Evolutionary conservation across 1,139 yeast species (phyloP).

Genomic region (Hyphopichia burtonii): DNA sequence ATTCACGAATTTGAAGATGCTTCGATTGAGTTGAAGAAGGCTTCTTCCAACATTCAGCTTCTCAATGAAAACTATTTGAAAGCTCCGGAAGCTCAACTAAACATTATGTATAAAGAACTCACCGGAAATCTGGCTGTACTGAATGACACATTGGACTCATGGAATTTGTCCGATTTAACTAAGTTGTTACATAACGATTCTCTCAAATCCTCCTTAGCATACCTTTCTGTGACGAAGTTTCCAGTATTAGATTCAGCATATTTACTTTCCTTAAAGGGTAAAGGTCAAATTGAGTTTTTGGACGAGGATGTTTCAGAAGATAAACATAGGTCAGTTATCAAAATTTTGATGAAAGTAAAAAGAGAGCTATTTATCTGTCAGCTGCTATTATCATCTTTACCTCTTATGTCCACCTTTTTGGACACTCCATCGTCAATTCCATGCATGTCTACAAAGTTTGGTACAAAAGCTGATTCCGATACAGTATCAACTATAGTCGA

Average conservation of each 20-base stretch:
- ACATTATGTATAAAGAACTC: neutral
- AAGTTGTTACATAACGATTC: neutral
- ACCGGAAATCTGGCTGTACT: neutral
- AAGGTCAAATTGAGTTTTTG: neutral
- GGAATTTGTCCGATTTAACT: neutral
- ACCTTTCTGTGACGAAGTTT: neutral
- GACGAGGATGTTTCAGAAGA: neutral
- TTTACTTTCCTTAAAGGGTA: neutral
- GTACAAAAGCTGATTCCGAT: constrained; percentile 1
- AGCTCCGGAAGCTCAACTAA: neutral
- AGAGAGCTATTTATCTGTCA: neutral
- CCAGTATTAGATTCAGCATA: neutral
- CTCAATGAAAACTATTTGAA: neutral
- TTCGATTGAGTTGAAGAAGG: neutral
- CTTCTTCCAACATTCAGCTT: neutral
- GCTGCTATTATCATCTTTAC: neutral
- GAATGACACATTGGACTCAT: neutral
- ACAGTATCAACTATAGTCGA: constrained; percentile 11
- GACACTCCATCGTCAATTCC: neutral
- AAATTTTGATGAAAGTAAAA: neutral
- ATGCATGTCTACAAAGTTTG: neutral
- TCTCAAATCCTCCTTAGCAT: neutral
- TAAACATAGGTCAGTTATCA: neutral
- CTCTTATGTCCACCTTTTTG: neutral
- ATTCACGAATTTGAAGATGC: neutral